Evolutionary conservation across 2,329 filamentous ascomycete genomes (phyloP), one percentile per base, ranked within the genome.

Genomic region (Diplodia corticola): DNA sequence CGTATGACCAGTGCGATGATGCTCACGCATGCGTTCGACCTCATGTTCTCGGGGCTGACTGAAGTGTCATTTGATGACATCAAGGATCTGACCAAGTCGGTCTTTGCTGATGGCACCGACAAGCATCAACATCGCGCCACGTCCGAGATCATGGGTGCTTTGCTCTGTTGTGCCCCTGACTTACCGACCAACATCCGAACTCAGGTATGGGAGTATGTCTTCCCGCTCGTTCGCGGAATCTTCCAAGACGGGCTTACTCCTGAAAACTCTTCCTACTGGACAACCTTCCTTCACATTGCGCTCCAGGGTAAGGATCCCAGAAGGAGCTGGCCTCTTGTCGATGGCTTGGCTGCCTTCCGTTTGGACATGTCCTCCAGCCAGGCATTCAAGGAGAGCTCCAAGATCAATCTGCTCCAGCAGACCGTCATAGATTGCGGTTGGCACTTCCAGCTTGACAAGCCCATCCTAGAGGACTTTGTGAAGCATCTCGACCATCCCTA

Each of bases 81-180:
- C 76, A 90, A 94, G 74, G 89, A 93, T 71, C 83, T 97, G 68
- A 87, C 91, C 5, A 82, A 86, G 67, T 86, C 87, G 1, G 88
- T 96, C 0, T 98, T 92, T 73, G 94, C 89, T 15, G 94, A 99
- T 76, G 95, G 96, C 10, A 95, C 89, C 72, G 95, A 99, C 76
- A 97, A 97, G 79, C 95, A 99, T 77, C 94, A 99, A 76, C 95
- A 99, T 76, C 91, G 95, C 63, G 95, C 95, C 17, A 97, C 95
- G 2, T 88, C 95, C 0, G 95, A 99, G 79, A 97, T 99, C 65
- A 82, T 99, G 59, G 93, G 91, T 15, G 93, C 92, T 4, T 79
- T 99, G 72, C 83, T 99, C 28, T 88, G 89, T 17, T 92, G 91
- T 40, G 92, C 92, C 17, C 86, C 89, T 57, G 93, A 97, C 71